Percentiles rank a stretch among this genome's conserved stretches.
Evolutionary conservation across 371 early-diverging fungal species (phyloP).

Genomic region (Lichtheimia ornata): DNA sequence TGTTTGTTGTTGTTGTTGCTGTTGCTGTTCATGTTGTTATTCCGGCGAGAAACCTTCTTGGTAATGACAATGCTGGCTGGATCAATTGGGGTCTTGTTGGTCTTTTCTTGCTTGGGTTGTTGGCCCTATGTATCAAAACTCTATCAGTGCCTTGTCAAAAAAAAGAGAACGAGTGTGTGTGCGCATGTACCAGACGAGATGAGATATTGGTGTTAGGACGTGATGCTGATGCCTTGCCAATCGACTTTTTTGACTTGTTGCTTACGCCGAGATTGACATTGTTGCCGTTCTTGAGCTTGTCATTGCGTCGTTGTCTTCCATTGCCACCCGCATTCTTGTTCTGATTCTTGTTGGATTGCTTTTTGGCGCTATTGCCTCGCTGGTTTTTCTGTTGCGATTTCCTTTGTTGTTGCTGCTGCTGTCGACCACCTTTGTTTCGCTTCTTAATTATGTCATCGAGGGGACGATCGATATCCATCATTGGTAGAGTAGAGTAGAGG

Average conservation of each 20-base stretch:
- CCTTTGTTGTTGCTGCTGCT: neutral
- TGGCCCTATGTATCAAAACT: neutral
- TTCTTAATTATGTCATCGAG: conserved; percentile 32
- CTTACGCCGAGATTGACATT: neutral
- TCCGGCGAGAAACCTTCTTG: conserved; percentile 4
- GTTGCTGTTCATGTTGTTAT: neutral
- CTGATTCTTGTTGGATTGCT: conserved; percentile 1
- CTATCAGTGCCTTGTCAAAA: neutral
- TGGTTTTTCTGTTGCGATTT: neutral
- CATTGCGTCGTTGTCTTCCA: neutral
- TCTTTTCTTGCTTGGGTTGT: neutral
- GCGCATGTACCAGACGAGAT: neutral
- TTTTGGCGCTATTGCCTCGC: neutral
- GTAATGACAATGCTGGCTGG: conserved; percentile 23
- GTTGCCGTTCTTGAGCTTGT: neutral
- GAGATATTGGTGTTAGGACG: neutral
- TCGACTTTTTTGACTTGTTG: neutral
- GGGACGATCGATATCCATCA: conserved; percentile 23
- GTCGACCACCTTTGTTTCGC: conserved; percentile 3
- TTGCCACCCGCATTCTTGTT: conserved; percentile 2
- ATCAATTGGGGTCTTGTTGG: conserved; percentile 2
- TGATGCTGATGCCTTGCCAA: neutral
- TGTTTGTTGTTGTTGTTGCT: neutral
- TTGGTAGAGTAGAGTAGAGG: no score
- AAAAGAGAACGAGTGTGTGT: neutral